Evolutionary conservation across 176 grass and related monocot species (phyloP), one percentile per base, ranked within the genome.

Genomic region (Aegilops tauschii): DNA sequence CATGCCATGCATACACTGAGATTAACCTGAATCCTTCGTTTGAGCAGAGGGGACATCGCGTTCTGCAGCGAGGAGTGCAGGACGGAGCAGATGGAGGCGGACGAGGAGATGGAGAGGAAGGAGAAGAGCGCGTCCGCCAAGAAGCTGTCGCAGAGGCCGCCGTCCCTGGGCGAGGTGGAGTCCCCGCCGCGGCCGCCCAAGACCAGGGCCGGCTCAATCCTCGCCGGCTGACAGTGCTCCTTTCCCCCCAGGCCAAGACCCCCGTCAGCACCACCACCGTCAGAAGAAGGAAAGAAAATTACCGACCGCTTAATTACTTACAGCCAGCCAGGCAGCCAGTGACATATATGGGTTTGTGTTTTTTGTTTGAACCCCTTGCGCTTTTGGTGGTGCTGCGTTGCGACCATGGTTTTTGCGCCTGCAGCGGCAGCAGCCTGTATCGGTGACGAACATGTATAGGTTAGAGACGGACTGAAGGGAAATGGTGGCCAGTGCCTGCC

Each of bases 21-120:
- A 40, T 12, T 74, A 47, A 40, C 69, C 25, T 74, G 16, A 16
- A 12, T 20, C 3, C 67, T 65, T 47, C 56, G 42, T 64, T 29
- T 28, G 17, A 11, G 87, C 89, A 94, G 92, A 74, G 92, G 92
- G 47, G 89, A 91, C 84, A 89, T 86, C 36, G 89, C 92, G 18
- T 94, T 94, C 81, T 94, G 92, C 78, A 91, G 87, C 77, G 89
- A 91, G 87, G 89, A 89, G 70, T 94, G 92, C 80, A 77, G 92
- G 92, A 83, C 32, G 61, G 92, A 91, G 80, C 92, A 94, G 89
- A 94, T 94, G 32, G 89, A 94, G 4, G 89, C 81, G 65, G 92
- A 94, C 84, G 92, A 89, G 54, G 87, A 80, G 40, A 34, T 73
- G 64, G 92, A 91, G 81, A 86, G 78, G 65, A 94, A 89, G 71